Evolutionary conservation across 2,329 filamentous ascomycete genomes (phyloP).

Genomic region (Aurifilum marmelostoma): DNA sequence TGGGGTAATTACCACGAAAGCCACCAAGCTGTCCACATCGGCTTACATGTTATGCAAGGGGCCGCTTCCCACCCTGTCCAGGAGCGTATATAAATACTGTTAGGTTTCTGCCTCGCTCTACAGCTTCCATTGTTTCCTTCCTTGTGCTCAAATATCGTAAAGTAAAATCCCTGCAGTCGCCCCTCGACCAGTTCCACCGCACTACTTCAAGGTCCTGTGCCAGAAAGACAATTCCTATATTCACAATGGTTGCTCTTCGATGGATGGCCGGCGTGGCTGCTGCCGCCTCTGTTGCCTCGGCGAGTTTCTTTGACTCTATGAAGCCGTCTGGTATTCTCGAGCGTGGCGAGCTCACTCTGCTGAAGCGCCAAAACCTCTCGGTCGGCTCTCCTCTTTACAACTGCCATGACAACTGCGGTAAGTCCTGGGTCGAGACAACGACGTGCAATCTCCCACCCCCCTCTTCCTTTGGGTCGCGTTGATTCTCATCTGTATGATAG

Average conservation of each 20-base stretch:
- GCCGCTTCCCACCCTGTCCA: background rate
- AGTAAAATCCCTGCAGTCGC: background rate
- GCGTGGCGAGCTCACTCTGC: constrained; percentile 16
- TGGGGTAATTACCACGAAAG: background rate
- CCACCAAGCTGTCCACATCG: background rate
- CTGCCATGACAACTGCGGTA: constrained; percentile 50
- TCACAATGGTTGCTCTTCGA: constrained; percentile 18
- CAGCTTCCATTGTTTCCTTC: background rate
- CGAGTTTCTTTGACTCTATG: background rate
- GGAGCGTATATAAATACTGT: background rate
- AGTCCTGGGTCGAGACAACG: constrained; percentile 23
- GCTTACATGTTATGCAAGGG: background rate
- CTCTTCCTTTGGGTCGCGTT: no score
- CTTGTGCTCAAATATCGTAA: background rate
- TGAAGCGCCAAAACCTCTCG: constrained; percentile 38
- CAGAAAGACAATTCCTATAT: background rate
- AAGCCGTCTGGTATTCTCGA: background rate
- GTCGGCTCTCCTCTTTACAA: constrained; percentile 45
- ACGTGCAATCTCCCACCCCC: background rate
- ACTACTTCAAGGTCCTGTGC: background rate
- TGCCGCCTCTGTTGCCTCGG: constrained; percentile 15
- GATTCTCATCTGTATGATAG: constrained; percentile 26
- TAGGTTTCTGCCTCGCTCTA: background rate
- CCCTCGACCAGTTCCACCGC: background rate
- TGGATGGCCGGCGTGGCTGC: constrained; percentile 19